Percentiles rank a stretch among this genome's conserved stretches.
Evolutionary conservation across 805 yeast genomes (phyloP).

Genomic region (Candida insectorum): DNA sequence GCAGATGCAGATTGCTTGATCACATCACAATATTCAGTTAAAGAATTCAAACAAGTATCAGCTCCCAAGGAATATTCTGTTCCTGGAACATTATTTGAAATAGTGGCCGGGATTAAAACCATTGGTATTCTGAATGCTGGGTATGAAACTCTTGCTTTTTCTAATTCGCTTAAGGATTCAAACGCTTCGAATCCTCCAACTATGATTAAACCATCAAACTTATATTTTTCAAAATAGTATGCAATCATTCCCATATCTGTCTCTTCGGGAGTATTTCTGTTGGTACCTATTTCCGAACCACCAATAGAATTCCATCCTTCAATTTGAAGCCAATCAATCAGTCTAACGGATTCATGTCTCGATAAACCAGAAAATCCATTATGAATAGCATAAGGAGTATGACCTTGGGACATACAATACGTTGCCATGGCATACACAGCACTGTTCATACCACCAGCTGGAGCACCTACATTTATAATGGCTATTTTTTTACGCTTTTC

Average conservation of each 20-base stretch:
- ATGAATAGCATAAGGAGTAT: conserved; percentile 82
- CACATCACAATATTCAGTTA: conserved; percentile 91
- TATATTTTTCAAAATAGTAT: conserved; percentile 83
- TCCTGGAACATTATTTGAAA: conserved; percentile 98
- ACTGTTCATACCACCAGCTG: conserved; percentile 94
- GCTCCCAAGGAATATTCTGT: conserved; percentile 93
- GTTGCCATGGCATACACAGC: conserved; percentile 89
- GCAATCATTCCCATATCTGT: conserved; percentile 87
- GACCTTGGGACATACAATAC: conserved; percentile 87
- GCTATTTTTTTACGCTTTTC: conserved; percentile 70
- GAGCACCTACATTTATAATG: conserved; percentile 91
- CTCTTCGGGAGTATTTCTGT: conserved; percentile 76
- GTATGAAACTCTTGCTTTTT: conserved; percentile 69
- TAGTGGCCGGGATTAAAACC: conserved; percentile 91
- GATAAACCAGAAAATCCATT: conserved; percentile 92
- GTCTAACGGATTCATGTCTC: conserved; percentile 79
- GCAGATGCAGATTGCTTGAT: conserved; percentile 95
- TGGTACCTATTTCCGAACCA: conserved; percentile 97
- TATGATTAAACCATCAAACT: conserved; percentile 83
- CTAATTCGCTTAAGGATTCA: conserved; percentile 75
- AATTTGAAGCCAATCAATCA: conserved; percentile 78
- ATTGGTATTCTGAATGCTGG: conserved; percentile 94
- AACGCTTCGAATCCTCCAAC: conserved; percentile 99
- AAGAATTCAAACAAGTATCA: conserved; percentile 90
- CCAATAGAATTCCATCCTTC: conserved; percentile 88